Evolutionary conservation across 352 stramenopile species (phyloP).

Genomic region (Pythium grandisporangium): DNA sequence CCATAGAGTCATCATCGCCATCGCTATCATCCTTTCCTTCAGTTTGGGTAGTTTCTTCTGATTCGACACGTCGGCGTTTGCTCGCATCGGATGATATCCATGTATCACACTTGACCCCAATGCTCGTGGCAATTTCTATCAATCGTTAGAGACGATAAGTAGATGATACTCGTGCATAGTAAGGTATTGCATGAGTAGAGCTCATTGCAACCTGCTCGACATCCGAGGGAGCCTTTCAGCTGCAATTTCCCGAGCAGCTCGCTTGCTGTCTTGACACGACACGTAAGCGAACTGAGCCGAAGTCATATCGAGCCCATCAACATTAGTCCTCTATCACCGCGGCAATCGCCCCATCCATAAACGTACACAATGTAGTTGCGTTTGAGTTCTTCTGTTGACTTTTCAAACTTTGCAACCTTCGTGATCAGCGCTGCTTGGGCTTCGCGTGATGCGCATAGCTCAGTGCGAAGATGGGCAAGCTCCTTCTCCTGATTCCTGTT

Average conservation of each 20-base stretch:
- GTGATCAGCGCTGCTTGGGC: slow-evolving; percentile 27
- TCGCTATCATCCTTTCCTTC: no score
- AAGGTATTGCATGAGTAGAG: no score
- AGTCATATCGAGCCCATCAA: no score
- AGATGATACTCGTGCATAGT: not conserved
- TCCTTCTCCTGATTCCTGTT: slow-evolving; percentile 34
- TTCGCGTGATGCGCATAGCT: slow-evolving; percentile 37
- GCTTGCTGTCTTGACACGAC: slow-evolving; percentile 36
- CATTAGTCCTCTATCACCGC: no score
- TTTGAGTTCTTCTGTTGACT: slow-evolving; percentile 27
- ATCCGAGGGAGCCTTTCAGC: not conserved
- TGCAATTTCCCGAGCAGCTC: slow-evolving; percentile 33
- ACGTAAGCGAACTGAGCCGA: slow-evolving; percentile 56
- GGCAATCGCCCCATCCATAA: no score
- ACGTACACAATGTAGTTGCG: slow-evolving; percentile 44
- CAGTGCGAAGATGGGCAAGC: slow-evolving; percentile 26
- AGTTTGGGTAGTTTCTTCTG: no score
- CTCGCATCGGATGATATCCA: slow-evolving; percentile 21
- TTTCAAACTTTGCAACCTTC: slow-evolving; percentile 34
- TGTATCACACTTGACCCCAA: slow-evolving; percentile 14
- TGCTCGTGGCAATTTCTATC: slow-evolving; percentile 1
- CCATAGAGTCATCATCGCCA: no score
- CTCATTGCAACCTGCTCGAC: slow-evolving; percentile 11
- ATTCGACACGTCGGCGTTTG: slow-evolving; percentile 27
- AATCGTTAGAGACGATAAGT: no score